phyloP scores from a whole-genome alignment of 306 rosid genomes.

The Luffa acutangula region DNA sequence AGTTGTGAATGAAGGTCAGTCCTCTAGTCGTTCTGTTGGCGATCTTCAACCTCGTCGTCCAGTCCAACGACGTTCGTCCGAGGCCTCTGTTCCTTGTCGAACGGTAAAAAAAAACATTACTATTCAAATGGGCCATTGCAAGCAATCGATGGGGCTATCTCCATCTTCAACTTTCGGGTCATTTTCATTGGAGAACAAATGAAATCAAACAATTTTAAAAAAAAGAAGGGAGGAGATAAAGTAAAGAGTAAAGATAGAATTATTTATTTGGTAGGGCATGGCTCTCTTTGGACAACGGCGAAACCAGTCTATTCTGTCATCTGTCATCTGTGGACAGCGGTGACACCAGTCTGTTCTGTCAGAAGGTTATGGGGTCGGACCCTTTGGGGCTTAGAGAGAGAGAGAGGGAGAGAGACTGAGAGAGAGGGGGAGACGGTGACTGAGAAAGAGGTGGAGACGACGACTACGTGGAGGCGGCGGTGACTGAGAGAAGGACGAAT shows the following conservation, averaged over 20 bases:
- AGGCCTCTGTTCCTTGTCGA: slow-evolving; percentile 78
- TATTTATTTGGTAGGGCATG: slow-evolving; percentile 9
- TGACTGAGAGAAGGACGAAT: too few species aligned
- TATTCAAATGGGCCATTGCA: neutral
- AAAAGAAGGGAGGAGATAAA: slow-evolving; percentile 19
- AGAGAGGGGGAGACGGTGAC: too few species aligned
- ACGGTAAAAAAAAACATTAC: slow-evolving; percentile 5
- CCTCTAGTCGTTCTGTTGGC: slow-evolving; percentile 81
- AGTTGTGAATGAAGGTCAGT: slow-evolving; percentile 54
- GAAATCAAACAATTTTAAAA: neutral
- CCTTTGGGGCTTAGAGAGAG: too few species aligned
- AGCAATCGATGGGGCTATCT: neutral
- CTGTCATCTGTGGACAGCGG: too few species aligned
- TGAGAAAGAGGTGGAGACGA: too few species aligned
- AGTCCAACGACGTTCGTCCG: slow-evolving; percentile 76
- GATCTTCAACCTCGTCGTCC: slow-evolving; percentile 75
- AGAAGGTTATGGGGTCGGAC: too few species aligned
- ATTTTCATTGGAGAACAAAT: slow-evolving; percentile 5
- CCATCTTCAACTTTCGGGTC: slow-evolving; percentile 13
- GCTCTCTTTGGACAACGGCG: neutral
- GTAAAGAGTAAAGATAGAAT: slow-evolving; percentile 19
- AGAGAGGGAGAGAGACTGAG: too few species aligned
- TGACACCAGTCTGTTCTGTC: too few species aligned
- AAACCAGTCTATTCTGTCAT: neutral
- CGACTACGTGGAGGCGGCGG: too few species aligned